phyloP scores from a whole-genome alignment of 2,329 filamentous ascomycete genomes.

The Sporothrix brunneoviolacea region DNA sequence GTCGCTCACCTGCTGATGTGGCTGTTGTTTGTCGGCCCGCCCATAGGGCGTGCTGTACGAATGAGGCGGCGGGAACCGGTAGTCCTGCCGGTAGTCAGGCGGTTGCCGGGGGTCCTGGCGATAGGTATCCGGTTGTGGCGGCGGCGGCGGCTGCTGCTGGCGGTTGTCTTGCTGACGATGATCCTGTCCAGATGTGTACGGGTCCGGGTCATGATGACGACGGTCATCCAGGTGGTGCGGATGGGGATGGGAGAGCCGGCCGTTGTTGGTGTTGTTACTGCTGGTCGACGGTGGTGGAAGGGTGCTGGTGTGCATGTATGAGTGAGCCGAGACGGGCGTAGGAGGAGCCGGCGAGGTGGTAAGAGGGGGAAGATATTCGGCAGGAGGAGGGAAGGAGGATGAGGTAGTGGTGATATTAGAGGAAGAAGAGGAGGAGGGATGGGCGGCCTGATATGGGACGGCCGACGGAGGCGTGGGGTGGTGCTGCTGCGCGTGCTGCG shows the following conservation, averaged over 20 bases:
- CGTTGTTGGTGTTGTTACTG: constrained; percentile 17
- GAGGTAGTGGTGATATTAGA: not conserved
- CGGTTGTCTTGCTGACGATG: constrained; percentile 28
- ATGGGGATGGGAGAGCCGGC: constrained; percentile 9
- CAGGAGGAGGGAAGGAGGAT: not conserved
- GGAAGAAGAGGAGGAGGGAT: constrained; percentile 16
- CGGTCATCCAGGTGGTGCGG: constrained; percentile 38
- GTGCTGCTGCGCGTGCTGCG: not conserved
- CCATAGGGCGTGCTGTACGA: not conserved
- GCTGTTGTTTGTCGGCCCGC: not conserved
- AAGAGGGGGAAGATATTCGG: not conserved
- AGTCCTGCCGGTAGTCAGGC: not conserved
- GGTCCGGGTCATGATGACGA: constrained; percentile 51
- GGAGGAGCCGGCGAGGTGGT: constrained; percentile 4
- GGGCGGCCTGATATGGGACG: constrained; percentile 21
- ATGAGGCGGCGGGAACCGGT: not conserved
- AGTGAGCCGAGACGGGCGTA: constrained; percentile 8
- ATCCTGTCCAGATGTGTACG: constrained; percentile 48
- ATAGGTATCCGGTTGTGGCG: not conserved
- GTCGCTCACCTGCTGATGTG: constrained; percentile 1
- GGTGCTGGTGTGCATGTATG: constrained; percentile 4
- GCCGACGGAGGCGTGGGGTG: constrained; percentile 5
- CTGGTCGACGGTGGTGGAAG: not conserved
- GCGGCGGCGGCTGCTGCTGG: not conserved
- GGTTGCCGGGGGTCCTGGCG: not conserved